Conservation (phyloP, 768 basidiomycete species). For the Podaxis sp. region DNA sequence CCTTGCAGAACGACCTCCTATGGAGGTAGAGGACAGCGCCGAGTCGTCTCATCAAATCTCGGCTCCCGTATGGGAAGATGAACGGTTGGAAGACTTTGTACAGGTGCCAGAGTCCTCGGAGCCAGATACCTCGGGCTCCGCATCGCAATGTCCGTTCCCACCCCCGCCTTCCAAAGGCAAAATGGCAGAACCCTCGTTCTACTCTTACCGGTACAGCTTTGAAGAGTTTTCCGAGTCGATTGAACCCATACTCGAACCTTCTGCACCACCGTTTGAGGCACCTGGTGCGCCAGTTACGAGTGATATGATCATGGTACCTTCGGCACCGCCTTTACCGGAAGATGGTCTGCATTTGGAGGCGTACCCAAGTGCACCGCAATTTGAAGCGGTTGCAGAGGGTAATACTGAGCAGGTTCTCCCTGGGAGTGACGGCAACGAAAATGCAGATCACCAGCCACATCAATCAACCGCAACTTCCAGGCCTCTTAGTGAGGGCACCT, state of each 20-base stretch:
- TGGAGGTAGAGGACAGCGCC: conserved; percentile 19
- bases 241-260: conserved; percentile 36
- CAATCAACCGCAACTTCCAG: not conserved
- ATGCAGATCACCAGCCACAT: not conserved
- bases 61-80: conserved; percentile 55
- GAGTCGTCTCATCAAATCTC: conserved; percentile 31
- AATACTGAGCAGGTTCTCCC: conserved; percentile 15
- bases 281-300: conserved; percentile 33
- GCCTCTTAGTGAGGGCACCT: conserved; percentile 9
- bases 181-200: conserved; percentile 36
- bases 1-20: conserved; percentile 53
- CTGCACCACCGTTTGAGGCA: conserved; percentile 47
- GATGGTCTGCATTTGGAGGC: conserved; percentile 19
- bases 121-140: conserved; percentile 12
- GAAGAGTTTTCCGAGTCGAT: conserved; percentile 31
- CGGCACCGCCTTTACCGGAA: conserved; percentile 42
- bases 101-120: conserved; percentile 11
- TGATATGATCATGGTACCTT: conserved; percentile 35
- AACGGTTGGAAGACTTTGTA: conserved; percentile 38
- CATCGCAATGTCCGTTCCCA: conserved; percentile 35
- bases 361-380: conserved; percentile 10
- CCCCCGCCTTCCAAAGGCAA: conserved; percentile 44
- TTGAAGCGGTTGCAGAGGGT: conserved; percentile 14
- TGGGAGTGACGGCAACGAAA: not conserved
- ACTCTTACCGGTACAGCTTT: conserved; percentile 39